These are phyloP conservation scores for Suhomyces wounanorum DNA, from an alignment of 1,139 yeast genomes.

Conservation along the genomic window DNA sequence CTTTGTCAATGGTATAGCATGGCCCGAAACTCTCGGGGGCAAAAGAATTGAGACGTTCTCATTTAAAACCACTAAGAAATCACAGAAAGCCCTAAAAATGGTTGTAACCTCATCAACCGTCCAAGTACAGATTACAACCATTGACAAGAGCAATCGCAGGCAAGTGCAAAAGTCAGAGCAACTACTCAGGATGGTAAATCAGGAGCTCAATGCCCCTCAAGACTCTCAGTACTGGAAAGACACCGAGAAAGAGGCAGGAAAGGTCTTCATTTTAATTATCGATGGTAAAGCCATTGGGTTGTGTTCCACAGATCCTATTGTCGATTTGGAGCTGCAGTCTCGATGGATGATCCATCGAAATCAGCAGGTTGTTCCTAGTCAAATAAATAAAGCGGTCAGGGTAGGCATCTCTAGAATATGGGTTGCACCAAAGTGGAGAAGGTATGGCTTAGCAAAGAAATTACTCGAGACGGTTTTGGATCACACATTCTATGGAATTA, in stretches of 20 bases:
- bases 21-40: conserved; percentile 32
- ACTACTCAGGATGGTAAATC: conserved; percentile 53
- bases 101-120: conserved; percentile 9
- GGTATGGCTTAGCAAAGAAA: conserved; percentile 49
- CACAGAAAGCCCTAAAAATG: conserved; percentile 5
- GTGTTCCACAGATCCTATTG: conserved; percentile 46
- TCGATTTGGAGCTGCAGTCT: conserved; percentile 23
- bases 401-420: conserved; percentile 69
- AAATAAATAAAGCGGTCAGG: conserved; percentile 27
- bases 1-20: conserved; percentile 50
- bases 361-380: conserved; percentile 39
- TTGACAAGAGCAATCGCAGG: conserved; percentile 17
- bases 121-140: conserved; percentile 13
- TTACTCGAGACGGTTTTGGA: conserved; percentile 44
- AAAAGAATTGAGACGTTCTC: conserved; percentile 34
- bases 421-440: conserved; percentile 56
- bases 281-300: conserved; percentile 53
- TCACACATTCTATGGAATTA: conserved; percentile 55
- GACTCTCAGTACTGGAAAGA: conserved; percentile 53
- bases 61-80: conserved; percentile 5
- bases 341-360: conserved; percentile 52
- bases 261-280: conserved; percentile 49
- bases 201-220: conserved; percentile 58
- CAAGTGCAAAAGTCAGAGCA: conserved; percentile 27
- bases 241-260: conserved; percentile 27